Percentiles rank a stretch among this genome's conserved stretches.
Conservation (phyloP, 108 stramenopile genomes). For the Nannochloropsis salina region DNA sequence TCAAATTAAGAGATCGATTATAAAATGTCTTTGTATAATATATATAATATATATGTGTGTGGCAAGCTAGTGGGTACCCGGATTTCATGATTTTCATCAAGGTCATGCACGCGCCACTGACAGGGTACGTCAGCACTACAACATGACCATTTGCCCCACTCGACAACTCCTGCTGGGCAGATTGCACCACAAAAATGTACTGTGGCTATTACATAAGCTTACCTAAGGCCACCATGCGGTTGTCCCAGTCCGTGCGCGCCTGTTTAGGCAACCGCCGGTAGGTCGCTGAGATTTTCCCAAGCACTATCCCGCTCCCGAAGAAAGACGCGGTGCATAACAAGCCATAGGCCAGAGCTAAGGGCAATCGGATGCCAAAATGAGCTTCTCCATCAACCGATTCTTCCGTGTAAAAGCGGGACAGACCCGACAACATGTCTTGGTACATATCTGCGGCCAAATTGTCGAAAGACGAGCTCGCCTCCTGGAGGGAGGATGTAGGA, state of each 20-base stretch:
- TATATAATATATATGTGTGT: too few relatives aligned
- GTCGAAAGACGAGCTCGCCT: too few relatives aligned
- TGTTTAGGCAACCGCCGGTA: constrained; percentile 9
- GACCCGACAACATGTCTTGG: background rate
- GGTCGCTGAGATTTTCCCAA: background rate
- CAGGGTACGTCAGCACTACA: too few relatives aligned
- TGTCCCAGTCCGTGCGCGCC: constrained; percentile 7
- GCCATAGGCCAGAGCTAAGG: constrained; percentile 4
- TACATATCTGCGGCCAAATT: background rate
- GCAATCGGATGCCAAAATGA: background rate
- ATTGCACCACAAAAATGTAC: too few relatives aligned
- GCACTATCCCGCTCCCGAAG: background rate
- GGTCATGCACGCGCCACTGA: too few relatives aligned
- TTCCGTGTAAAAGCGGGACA: background rate
- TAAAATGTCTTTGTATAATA: too few relatives aligned
- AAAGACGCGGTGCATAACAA: background rate
- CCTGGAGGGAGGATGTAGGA: too few relatives aligned
- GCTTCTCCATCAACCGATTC: background rate
- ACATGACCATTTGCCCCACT: too few relatives aligned
- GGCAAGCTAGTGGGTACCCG: too few relatives aligned
- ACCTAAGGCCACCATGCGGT: background rate
- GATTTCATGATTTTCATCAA: too few relatives aligned
- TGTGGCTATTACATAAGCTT: background rate
- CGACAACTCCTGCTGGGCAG: too few relatives aligned
- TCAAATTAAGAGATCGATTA: too few relatives aligned